These are phyloP conservation scores for Pulicaria dysenterica DNA, from an alignment of 129 eudicot species.

Conservation along the genomic window DNA sequence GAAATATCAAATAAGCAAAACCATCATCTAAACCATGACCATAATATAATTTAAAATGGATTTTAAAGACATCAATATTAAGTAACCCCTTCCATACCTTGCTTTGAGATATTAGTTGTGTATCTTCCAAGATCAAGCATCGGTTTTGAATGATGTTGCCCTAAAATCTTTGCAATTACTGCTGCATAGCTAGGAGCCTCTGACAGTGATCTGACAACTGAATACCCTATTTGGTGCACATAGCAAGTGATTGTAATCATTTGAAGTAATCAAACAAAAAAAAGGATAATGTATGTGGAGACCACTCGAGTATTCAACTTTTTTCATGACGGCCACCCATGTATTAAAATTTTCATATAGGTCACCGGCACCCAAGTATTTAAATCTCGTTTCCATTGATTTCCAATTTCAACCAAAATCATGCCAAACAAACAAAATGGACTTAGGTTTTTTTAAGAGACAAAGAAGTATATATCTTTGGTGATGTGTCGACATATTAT, in stretches of 20 bases:
- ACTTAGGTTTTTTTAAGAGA: no score
- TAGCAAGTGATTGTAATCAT: background rate
- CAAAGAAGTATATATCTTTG: no score
- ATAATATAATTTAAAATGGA: background rate
- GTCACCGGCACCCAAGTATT: no score
- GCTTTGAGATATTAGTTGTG: constrained; percentile 65
- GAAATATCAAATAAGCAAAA: background rate
- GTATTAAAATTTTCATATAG: no score
- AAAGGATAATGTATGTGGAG: no score
- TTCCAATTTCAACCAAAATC: no score
- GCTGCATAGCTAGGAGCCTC: constrained; percentile 97
- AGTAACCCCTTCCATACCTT: constrained; percentile 55
- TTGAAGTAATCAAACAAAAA: no score
- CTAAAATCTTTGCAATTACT: constrained; percentile 74
- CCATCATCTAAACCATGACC: constrained; percentile 19
- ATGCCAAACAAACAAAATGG: no score
- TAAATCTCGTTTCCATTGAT: no score
- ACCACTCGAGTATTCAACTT: no score
- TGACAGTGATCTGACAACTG: constrained; percentile 93
- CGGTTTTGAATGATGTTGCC: constrained; percentile 44
- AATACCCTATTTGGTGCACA: constrained; percentile 65
- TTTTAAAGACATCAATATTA: constrained; percentile 15
- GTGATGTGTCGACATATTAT: no score
- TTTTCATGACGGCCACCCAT: no score
- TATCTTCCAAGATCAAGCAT: constrained; percentile 39